Conservation (phyloP, 2,329 filamentous ascomycete species). For the Diaporthe sp. region DNA sequence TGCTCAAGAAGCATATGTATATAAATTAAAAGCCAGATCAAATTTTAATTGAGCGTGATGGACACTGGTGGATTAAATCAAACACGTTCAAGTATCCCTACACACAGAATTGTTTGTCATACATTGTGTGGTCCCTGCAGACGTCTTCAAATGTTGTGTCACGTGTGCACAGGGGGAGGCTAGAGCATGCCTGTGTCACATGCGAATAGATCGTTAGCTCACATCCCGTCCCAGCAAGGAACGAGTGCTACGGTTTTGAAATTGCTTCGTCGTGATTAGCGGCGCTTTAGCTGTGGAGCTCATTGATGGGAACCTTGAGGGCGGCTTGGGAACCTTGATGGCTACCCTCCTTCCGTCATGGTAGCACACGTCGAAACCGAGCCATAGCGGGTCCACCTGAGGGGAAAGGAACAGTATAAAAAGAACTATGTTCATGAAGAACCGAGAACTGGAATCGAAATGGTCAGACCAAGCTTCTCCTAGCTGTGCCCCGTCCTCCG, state of each 20-base stretch:
- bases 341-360: not conserved
- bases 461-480: not conserved
- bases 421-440: not conserved
- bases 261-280: conserved; percentile 1
- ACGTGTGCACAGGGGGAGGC: not conserved
- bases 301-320: conserved; percentile 23
- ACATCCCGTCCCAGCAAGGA: not conserved
- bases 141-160: not conserved
- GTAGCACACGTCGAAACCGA: too few relatives aligned
- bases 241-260: not conserved
- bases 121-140: not conserved
- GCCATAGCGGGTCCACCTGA: too few relatives aligned
- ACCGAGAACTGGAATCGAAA: not conserved
- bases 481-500: not conserved
- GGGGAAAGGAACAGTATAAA: not conserved
- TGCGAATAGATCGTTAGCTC: not conserved
- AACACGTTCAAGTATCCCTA: not conserved
- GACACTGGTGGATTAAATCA: not conserved
- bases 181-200: not conserved
- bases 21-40: too few relatives aligned
- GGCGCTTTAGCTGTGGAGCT: not conserved
- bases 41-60: not conserved
- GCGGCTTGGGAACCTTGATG: conserved; percentile 6
- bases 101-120: not conserved
- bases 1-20: too few relatives aligned